Evolutionary conservation across 129 eudicot species (phyloP).

Genomic region (Silybum marianum): DNA sequence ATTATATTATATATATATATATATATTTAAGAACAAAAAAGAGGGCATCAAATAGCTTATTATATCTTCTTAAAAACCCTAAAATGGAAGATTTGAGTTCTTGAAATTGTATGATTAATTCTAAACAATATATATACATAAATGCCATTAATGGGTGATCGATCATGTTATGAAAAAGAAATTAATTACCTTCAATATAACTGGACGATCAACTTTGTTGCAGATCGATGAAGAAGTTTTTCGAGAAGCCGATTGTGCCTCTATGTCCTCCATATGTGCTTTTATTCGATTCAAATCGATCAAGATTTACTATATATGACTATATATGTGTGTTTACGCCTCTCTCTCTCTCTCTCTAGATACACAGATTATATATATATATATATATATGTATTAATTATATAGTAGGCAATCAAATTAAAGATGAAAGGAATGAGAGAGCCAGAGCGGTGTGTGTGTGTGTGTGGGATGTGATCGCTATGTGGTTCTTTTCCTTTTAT

Average conservation of each 20-base stretch:
- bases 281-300: not conserved
- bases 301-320: not conserved
- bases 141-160: not conserved
- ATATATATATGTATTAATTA: no score
- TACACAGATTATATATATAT: no score
- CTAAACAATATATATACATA: not conserved
- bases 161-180: not conserved
- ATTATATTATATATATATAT: not conserved
- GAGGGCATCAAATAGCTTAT: not conserved
- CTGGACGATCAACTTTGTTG: slow-evolving; percentile 42
- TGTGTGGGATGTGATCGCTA: not conserved
- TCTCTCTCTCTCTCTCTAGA: not conserved
- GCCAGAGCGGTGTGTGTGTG: not conserved
- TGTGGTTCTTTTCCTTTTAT: not conserved
- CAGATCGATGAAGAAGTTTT: slow-evolving; percentile 26
- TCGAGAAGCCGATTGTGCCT: slow-evolving; percentile 28
- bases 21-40: not conserved
- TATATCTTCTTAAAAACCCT: not conserved
- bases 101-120: not conserved
- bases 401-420: not conserved
- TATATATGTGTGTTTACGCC: not conserved
- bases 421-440: not conserved
- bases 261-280: slow-evolving; percentile 41
- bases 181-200: slow-evolving; percentile 48
- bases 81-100: not conserved